Base-by-base conservation (phyloP, 768 basidiomycete genomes). In the Pleurotus tuoliensis region DNA sequence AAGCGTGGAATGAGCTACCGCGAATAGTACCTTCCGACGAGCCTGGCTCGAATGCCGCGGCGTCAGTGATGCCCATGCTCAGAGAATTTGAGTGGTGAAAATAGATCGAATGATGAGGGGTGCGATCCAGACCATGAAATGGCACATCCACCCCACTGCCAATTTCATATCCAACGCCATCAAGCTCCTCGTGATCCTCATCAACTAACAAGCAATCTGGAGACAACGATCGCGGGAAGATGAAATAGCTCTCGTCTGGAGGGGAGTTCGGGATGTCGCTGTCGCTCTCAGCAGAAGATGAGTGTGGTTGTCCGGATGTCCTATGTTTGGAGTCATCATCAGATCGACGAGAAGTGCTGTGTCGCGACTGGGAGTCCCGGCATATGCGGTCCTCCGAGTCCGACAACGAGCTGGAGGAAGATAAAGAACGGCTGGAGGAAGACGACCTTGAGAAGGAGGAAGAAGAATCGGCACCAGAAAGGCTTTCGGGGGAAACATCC, bases 1-100 rank as follows among this genome's bases (percentile, higher is more conserved):
- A 58, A n/a, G 56, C 46, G 27, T 51, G 48, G 59, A 64, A 54
- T 25, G 67, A 63, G 37, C 67, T 67, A 22, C 51, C 51, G 18
- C 77, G 69, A 54, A 79, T 73, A 22, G 77, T 79, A 43, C 72
- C 79, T 24, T 70, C 71, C 27, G 81, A 78, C 12, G 77, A 75
- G n/a, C 75, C 72, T n/a, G 79, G 73, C 58, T 77, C 66, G 45
- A 74, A 69, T 22, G 39, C n/a, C 8, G 30, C 30, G 9, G 51
- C 22, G 9, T 53, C 51, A 37, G 51, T 22, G 51, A 25, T 53
- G 27, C 51, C 51, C 51, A 53, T 53, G 39, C 51, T 39, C 18
- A 53, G 51, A 4, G 51, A 53, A 41, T 22, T 53, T 16, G 51
- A 40, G 51, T 39, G 51, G 39, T 53, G 37, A 37, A 53, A 53